Conservation (phyloP, 2,329 filamentous ascomycete genomes). For the Emergomyces orientalis region DNA sequence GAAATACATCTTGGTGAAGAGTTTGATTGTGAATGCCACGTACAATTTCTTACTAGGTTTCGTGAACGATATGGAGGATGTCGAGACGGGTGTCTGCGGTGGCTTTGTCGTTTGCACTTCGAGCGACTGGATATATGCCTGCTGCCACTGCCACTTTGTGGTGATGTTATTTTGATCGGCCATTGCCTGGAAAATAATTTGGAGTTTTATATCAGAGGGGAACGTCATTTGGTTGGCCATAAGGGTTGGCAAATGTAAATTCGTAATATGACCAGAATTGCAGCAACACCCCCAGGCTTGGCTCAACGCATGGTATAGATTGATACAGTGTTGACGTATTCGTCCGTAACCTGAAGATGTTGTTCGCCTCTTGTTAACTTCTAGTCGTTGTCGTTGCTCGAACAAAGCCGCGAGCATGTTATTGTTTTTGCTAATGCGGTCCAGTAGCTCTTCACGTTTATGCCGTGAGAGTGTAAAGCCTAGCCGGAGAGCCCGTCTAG, state of each 20-base stretch:
- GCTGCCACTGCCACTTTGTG: neutral
- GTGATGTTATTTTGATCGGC: neutral
- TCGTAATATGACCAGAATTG: neutral
- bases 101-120: neutral
- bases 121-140: neutral
- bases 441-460: neutral
- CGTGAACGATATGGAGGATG: neutral
- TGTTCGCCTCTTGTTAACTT: neutral
- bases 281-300: slow-evolving; percentile 2
- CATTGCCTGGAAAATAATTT: neutral
- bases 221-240: neutral
- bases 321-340: slow-evolving; percentile 1
- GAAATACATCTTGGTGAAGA: neutral
- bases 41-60: neutral
- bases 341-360: neutral
- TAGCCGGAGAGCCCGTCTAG: neutral
- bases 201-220: neutral
- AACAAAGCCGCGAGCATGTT: neutral
- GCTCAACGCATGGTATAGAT: neutral
- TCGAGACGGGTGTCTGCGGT: neutral
- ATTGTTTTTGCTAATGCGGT: neutral
- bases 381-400: neutral
- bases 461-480: neutral
- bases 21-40: neutral
- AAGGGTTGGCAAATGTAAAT: neutral